Conservation (phyloP, 306 rosid species). For the Purshia tridentata region DNA sequence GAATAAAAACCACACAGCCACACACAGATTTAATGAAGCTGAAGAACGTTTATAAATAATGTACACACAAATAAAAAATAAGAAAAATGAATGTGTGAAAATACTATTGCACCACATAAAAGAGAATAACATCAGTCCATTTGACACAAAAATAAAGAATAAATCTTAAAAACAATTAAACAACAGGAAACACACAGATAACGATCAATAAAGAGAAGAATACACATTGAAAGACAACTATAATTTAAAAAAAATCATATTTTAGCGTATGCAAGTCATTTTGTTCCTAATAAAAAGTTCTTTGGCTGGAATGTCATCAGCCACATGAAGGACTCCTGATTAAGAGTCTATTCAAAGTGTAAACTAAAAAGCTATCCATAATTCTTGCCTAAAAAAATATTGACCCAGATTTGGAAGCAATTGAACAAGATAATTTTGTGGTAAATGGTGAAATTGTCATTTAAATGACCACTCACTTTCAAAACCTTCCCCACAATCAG, state of each 20-base stretch:
- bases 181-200: not conserved
- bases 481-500: not conserved
- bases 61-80: not conserved
- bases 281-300: not conserved
- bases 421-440: not conserved
- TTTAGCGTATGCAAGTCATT: not conserved
- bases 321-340: not conserved
- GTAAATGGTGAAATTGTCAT: too few relatives aligned
- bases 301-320: not conserved
- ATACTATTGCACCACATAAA: not conserved
- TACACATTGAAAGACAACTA: not conserved
- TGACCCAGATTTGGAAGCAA: not conserved
- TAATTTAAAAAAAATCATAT: not conserved
- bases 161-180: not conserved
- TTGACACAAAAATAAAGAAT: not conserved
- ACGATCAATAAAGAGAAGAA: not conserved
- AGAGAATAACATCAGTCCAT: not conserved
- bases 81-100: not conserved
- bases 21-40: not conserved
- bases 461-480: not conserved
- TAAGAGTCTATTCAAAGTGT: not conserved
- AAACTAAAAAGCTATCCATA: not conserved
- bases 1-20: not conserved
- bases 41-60: not conserved
- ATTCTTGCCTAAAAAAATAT: not conserved